These are phyloP conservation scores for Acanthamoeba triangularis DNA, from an alignment of 208 protist species.

Conservation along the genomic window DNA sequence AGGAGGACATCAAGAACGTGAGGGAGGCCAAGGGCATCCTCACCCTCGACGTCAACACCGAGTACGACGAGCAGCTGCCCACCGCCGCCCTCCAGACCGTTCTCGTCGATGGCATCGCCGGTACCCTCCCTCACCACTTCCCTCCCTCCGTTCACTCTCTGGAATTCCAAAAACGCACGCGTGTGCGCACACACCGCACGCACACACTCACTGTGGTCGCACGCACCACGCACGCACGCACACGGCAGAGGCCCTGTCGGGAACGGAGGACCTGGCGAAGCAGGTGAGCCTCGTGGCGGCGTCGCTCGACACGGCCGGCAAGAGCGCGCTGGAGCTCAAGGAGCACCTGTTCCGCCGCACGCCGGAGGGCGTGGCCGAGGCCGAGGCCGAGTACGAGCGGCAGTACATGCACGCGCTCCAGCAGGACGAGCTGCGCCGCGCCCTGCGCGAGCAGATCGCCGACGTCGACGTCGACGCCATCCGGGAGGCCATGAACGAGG, in stretches of 20 bases:
- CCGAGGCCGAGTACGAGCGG: background rate
- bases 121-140: background rate
- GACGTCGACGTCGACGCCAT: background rate
- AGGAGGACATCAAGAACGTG: slow-evolving; percentile 25
- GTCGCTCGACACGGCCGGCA: slow-evolving; percentile 27
- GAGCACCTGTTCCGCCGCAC: background rate
- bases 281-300: slow-evolving; percentile 2
- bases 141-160: background rate
- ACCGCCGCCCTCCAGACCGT: background rate
- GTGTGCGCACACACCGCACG: background rate
- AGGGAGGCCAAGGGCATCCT: slow-evolving; percentile 47
- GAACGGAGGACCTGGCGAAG: background rate
- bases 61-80: slow-evolving; percentile 23
- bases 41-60: background rate
- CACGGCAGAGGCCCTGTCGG: background rate
- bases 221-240: no score
- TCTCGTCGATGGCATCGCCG: background rate
- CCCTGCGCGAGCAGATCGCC: background rate
- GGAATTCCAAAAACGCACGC: background rate
- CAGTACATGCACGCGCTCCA: background rate
- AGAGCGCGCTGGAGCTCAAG: slow-evolving; percentile 26
- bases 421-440: background rate
- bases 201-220: no score
- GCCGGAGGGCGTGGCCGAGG: background rate
- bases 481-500: background rate